A percentile compares a stretch with the other conserved stretches of the same genome.
These are phyloP conservation scores for Diaporthe velutina DNA, from an alignment of 2,329 filamentous ascomycete species.

Conservation along the genomic window DNA sequence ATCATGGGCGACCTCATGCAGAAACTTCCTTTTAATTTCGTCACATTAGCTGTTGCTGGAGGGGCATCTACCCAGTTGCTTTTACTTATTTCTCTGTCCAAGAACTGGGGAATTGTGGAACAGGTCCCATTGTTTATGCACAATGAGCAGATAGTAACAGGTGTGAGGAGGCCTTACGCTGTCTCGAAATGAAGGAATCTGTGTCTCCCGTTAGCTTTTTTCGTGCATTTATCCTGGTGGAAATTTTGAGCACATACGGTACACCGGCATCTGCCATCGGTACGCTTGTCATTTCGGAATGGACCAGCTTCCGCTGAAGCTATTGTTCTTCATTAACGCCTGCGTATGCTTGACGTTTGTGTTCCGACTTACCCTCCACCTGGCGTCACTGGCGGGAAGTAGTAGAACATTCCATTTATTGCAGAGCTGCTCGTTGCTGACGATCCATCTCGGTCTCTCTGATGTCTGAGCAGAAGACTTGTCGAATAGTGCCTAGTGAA, in stretches of 20 bases:
- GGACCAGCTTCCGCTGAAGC: constrained; percentile 12
- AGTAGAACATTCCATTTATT: constrained; percentile 13
- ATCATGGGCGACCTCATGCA: constrained; percentile 8
- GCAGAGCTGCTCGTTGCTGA: constrained; percentile 17
- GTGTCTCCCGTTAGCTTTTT: not conserved
- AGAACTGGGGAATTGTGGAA: not conserved
- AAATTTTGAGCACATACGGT: not conserved
- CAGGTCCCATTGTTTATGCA: not conserved
- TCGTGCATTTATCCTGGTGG: not conserved
- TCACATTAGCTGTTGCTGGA: not conserved
- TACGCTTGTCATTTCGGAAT: constrained; percentile 8
- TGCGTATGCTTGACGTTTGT: not conserved
- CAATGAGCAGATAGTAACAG: not conserved
- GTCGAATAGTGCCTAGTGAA: not conserved
- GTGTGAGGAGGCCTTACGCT: not conserved
- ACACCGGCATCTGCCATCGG: not conserved
- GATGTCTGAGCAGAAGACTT: constrained; percentile 21
- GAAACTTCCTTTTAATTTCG: not conserved
- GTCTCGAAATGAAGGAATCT: constrained; percentile 13
- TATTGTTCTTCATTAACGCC: not conserved
- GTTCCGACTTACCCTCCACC: not conserved
- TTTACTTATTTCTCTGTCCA: not conserved
- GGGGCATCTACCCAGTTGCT: not conserved
- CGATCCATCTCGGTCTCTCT: constrained; percentile 11
- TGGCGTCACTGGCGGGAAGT: constrained; percentile 12